Percentiles rank a stretch among this genome's conserved stretches.
These are phyloP conservation scores for Strobilomyces dryophilus DNA, from an alignment of 768 basidiomycete genomes.

Conservation along the genomic window DNA sequence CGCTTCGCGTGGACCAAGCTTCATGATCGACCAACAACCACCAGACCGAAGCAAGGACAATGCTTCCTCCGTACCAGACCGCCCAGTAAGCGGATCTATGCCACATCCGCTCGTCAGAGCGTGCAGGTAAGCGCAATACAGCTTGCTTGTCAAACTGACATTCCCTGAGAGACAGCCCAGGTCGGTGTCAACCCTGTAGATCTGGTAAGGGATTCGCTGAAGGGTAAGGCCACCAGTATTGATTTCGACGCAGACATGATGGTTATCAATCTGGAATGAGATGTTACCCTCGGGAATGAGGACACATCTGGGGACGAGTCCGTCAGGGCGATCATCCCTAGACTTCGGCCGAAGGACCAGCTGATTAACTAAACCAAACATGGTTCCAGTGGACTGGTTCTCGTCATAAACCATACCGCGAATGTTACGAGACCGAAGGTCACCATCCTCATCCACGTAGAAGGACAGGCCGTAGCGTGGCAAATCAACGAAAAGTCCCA, in stretches of 20 bases:
- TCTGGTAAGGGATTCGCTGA: slow-evolving; percentile 21
- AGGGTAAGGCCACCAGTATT: neutral
- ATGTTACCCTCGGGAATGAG: slow-evolving; percentile 38
- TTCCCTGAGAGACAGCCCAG: slow-evolving; percentile 29
- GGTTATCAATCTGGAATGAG: slow-evolving; percentile 5
- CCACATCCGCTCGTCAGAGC: slow-evolving; percentile 41
- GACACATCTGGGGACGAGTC: slow-evolving; percentile 21
- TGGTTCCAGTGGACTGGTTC: slow-evolving; percentile 38
- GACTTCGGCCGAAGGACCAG: slow-evolving; percentile 36
- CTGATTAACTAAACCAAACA: slow-evolving; percentile 40
- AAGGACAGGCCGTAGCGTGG: slow-evolving; percentile 44
- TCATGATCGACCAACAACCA: slow-evolving; percentile 38
- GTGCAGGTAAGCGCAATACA: slow-evolving; percentile 43
- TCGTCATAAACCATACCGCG: slow-evolving; percentile 39
- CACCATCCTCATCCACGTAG: slow-evolving; percentile 9
- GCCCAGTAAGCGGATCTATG: slow-evolving; percentile 40
- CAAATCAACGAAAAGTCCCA: slow-evolving; percentile 28
- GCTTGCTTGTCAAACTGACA: slow-evolving; percentile 23
- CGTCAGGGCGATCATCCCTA: neutral
- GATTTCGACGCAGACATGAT: slow-evolving; percentile 19
- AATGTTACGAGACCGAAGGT: slow-evolving; percentile 38
- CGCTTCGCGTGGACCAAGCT: slow-evolving; percentile 25
- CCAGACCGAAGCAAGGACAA: slow-evolving; percentile 37
- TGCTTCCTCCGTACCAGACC: slow-evolving; percentile 43
- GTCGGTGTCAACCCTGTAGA: slow-evolving; percentile 29